Base-by-base conservation (phyloP, 2,329 filamentous ascomycete species). In the Nigrospora oryzae region DNA sequence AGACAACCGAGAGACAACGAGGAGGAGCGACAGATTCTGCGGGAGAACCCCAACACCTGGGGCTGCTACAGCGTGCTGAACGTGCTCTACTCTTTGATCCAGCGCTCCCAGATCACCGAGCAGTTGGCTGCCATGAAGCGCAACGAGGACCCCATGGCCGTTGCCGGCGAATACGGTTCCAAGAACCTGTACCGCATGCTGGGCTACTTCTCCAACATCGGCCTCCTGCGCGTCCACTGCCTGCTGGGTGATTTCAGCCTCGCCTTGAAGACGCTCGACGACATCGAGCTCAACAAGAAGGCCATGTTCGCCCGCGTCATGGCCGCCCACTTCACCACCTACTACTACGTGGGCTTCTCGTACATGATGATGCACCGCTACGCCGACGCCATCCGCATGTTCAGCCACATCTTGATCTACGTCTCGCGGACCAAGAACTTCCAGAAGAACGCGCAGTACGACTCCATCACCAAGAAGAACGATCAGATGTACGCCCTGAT, bases 291-390 rank as follows among this genome's bases (percentile, higher is more conserved):
- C 61, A 98, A 97, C 79, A 98, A 98, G 79, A 97, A 97, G 78
- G 90, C 93, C 68, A 97, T 97, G 88, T 98, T 98, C 66, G 91
- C 93, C 51, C 88, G 93, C 55, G 93, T 98, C 66, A 97, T 98
- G 93, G 91, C 93, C 44, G 93, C 93, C 47, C 93, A 98, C 76
- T 97, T 97, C 75, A 96, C 91, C 56, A 98, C 93, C 54, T 98
- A 97, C 81, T 98, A 98, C 82, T 97, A 97, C 67, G 91, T 98
- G 51, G 93, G 93, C 57, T 98, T 98, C 82, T 95, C 89, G 56
- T 98, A 98, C 84, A 97, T 98, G 91, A 98, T 98, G 93, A 95
- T 97, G 88, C 89, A 93, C 73, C 88, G 93, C 65, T 98, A 98
- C 67, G 88, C 89, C 69, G 93, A 98, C 70, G 93, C 93, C 67